phyloP scores from a whole-genome alignment of 192 early-diverging fungal species.

The Coemansia sp. region DNA sequence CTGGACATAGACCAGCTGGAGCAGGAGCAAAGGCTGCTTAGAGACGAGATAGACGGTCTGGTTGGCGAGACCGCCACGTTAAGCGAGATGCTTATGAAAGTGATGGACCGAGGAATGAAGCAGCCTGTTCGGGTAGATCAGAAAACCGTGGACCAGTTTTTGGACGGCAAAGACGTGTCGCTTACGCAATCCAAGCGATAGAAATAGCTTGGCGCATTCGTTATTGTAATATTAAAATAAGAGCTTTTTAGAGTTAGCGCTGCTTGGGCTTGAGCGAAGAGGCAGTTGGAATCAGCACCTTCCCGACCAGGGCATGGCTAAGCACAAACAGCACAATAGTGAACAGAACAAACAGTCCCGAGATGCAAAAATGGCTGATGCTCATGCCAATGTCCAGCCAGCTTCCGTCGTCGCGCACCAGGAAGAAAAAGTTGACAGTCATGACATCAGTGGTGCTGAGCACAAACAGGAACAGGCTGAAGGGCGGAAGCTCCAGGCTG shows the following conservation, averaged over 20 bases:
- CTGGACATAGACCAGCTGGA: slow-evolving; percentile 44
- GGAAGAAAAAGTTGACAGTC: slow-evolving; percentile 95
- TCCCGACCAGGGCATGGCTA: slow-evolving; percentile 61
- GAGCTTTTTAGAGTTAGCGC: slow-evolving; percentile 9
- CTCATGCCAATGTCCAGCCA: slow-evolving; percentile 98
- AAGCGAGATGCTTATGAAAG: slow-evolving; percentile 36
- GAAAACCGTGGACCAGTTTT: slow-evolving; percentile 29
- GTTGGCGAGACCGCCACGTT: slow-evolving; percentile 22
- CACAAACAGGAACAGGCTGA: slow-evolving; percentile 83
- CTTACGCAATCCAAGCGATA: background rate
- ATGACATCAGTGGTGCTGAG: slow-evolving; percentile 86
- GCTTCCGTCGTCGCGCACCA: slow-evolving; percentile 85
- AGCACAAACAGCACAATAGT: slow-evolving; percentile 83
- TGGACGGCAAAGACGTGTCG: slow-evolving; percentile 19
- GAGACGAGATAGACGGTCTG: slow-evolving; percentile 23
- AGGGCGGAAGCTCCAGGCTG: slow-evolving; percentile 76
- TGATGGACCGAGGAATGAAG: slow-evolving; percentile 32
- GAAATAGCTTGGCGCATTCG: background rate
- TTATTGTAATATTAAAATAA: background rate
- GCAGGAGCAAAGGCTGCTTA: slow-evolving; percentile 21
- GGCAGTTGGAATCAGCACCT: slow-evolving; percentile 40
- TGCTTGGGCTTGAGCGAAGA: slow-evolving; percentile 18
- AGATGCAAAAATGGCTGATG: slow-evolving; percentile 94
- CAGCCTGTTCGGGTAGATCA: slow-evolving; percentile 19
- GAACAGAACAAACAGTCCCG: slow-evolving; percentile 88